Conservation (phyloP, 305 asterid genomes). For the Fraxinus sp. region DNA sequence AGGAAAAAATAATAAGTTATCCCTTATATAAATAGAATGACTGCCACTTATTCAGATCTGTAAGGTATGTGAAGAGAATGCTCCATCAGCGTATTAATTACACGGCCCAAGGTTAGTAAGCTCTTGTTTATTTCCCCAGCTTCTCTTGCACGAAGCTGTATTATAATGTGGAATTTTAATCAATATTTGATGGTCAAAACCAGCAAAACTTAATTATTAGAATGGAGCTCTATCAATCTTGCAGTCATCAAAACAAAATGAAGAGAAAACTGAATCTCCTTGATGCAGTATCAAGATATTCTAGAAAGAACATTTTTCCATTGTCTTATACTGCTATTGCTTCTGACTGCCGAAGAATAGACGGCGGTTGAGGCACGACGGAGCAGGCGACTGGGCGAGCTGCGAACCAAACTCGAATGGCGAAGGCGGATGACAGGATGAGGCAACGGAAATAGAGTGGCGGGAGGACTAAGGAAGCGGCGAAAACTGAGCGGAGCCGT, state of each 20-base stretch:
- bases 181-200: conserved; percentile 4
- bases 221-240: background rate
- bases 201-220: background rate
- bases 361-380: too few relatives aligned
- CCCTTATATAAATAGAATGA: conserved; percentile 2
- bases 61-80: conserved; percentile 80
- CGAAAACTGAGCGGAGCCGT: too few relatives aligned
- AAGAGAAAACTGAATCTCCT: background rate
- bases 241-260: conserved; percentile 1
- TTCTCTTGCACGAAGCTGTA: conserved; percentile 89
- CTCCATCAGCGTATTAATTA: conserved; percentile 76
- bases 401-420: too few relatives aligned
- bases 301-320: background rate
- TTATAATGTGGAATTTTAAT: conserved; percentile 5
- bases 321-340: background rate
- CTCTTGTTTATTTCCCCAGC: conserved; percentile 93
- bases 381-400: too few relatives aligned
- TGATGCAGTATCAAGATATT: background rate
- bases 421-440: too few relatives aligned
- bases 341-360: background rate
- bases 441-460: too few relatives aligned
- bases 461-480: too few relatives aligned
- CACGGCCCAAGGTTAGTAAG: conserved; percentile 79
- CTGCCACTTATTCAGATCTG: conserved; percentile 46
- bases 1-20: conserved; percentile 5